phyloP scores from a whole-genome alignment of 805 yeast genomes.

The Ogataea sp. region DNA sequence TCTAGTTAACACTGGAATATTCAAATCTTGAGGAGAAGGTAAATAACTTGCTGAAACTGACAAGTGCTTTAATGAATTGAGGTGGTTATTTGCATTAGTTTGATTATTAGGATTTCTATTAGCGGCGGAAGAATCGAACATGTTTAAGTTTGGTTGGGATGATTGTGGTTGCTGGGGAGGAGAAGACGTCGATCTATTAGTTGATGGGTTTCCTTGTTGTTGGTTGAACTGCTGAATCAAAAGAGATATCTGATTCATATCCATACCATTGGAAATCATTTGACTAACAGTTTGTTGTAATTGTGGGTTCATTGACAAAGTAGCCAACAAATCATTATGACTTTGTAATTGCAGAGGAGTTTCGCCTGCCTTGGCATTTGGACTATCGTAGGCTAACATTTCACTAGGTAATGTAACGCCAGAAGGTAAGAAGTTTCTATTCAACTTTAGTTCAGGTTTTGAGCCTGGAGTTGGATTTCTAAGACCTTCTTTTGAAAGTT shows the following conservation, averaged over 20 bases:
- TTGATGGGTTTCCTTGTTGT: conserved; percentile 4
- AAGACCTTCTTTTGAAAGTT: conserved; percentile 54
- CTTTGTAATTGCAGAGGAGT: conserved; percentile 3
- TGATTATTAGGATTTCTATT: neutral
- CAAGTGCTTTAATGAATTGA: conserved; percentile 40
- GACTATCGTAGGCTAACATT: conserved; percentile 25
- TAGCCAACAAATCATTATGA: conserved; percentile 15
- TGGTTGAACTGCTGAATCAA: conserved; percentile 20
- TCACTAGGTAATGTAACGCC: conserved; percentile 52
- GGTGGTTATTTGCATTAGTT: neutral
- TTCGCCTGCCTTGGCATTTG: conserved; percentile 3
- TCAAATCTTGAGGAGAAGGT: conserved; percentile 36
- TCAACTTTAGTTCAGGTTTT: conserved; percentile 35
- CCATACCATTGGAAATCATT: conserved; percentile 28
- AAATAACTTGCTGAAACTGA: conserved; percentile 48
- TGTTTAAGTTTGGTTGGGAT: neutral
- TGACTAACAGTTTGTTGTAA: conserved; percentile 26
- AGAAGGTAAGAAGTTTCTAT: conserved; percentile 41
- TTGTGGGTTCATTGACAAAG: conserved; percentile 22
- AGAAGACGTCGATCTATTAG: neutral
- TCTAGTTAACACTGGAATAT: conserved; percentile 29
- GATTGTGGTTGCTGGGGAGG: neutral
- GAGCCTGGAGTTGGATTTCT: conserved; percentile 29
- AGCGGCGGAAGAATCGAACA: conserved; percentile 1
- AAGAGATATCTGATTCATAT: conserved; percentile 22